A percentile compares a stretch with the other conserved stretches of the same genome.
phyloP scores from a whole-genome alignment of 2,329 filamentous ascomycete species.

The Chrysoporthe puriensis region DNA sequence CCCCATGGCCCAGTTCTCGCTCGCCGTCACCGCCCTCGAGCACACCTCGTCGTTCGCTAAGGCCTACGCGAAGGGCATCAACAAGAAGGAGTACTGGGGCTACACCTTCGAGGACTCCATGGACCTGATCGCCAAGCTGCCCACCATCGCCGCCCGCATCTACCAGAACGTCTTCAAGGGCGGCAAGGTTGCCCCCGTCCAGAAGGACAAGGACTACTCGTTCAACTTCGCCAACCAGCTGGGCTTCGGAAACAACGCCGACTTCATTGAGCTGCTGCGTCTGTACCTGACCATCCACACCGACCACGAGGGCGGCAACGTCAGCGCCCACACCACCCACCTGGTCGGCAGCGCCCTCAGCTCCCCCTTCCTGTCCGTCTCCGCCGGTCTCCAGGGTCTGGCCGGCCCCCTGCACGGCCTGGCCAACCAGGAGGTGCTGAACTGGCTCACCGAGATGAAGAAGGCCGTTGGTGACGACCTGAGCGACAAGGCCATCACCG shows the following conservation, averaged over 20 bases:
- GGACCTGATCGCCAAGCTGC: constrained; percentile 99
- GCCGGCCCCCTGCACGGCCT: constrained; percentile 98
- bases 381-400: constrained; percentile 96
- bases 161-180: constrained; percentile 99
- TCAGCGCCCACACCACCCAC: constrained; percentile 97
- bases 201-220: constrained; percentile 99
- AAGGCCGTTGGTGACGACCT: constrained; percentile 89
- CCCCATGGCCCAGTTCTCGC: constrained; percentile 99
- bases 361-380: constrained; percentile 95
- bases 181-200: constrained; percentile 91
- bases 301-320: constrained; percentile 99
- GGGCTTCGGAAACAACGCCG: constrained; percentile 89
- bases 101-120: constrained; percentile 99
- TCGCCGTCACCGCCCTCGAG: constrained; percentile 97
- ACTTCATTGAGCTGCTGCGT: constrained; percentile 98
- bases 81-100: constrained; percentile 99
- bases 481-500: constrained; percentile 93
- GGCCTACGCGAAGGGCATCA: constrained; percentile 98
- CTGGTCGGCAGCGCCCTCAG: constrained; percentile 94
- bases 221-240: constrained; percentile 99
- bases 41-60: constrained; percentile 97
- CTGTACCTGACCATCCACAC: constrained; percentile 99
- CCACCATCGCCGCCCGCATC: constrained; percentile 96
- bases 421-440: constrained; percentile 99
- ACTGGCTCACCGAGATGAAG: constrained; percentile 99